Conservation (phyloP, 2,329 filamentous ascomycete species). For the Aspergillus novofumigatus region DNA sequence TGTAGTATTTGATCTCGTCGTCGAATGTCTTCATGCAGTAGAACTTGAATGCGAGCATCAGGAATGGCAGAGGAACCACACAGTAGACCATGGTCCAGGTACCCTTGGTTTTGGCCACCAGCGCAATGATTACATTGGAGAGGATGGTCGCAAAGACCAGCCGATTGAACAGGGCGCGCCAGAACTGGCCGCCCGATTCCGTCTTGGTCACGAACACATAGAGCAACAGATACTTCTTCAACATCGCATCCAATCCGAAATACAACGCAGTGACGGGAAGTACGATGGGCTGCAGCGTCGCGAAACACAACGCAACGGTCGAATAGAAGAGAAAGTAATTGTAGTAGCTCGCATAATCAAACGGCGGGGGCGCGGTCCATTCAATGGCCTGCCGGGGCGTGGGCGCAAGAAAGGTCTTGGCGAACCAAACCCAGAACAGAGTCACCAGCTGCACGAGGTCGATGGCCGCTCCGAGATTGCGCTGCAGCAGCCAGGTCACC, state of each 20-base stretch:
- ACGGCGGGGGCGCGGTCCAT: slow-evolving; percentile 83
- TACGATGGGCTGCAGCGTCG: slow-evolving; percentile 79
- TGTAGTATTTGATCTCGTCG: slow-evolving; percentile 74
- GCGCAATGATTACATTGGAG: slow-evolving; percentile 71
- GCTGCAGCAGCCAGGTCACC: slow-evolving; percentile 89
- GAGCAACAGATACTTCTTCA: slow-evolving; percentile 93
- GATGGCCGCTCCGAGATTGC: slow-evolving; percentile 87
- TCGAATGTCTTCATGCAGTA: slow-evolving; percentile 78
- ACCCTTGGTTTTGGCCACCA: slow-evolving; percentile 69
- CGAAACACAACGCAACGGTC: slow-evolving; percentile 82
- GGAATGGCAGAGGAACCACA: slow-evolving; percentile 69
- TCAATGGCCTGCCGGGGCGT: slow-evolving; percentile 90
- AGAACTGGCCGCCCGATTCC: slow-evolving; percentile 89
- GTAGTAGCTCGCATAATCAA: slow-evolving; percentile 96
- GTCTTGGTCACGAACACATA: slow-evolving; percentile 97
- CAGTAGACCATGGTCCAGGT: slow-evolving; percentile 63
- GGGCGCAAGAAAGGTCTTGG: slow-evolving; percentile 77
- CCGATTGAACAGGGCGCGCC: slow-evolving; percentile 90
- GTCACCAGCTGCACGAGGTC: slow-evolving; percentile 88
- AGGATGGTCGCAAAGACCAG: slow-evolving; percentile 77
- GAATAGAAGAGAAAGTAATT: slow-evolving; percentile 96
- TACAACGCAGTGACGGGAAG: slow-evolving; percentile 84
- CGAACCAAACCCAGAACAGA: slow-evolving; percentile 77
- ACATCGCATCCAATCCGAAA: slow-evolving; percentile 77
- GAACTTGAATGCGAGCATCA: slow-evolving; percentile 79